Evolutionary conservation across 495 filamentous ascomycete genomes (phyloP), one percentile per base, ranked within the genome.

Genomic region (Aspergillus carlsbadensis): DNA sequence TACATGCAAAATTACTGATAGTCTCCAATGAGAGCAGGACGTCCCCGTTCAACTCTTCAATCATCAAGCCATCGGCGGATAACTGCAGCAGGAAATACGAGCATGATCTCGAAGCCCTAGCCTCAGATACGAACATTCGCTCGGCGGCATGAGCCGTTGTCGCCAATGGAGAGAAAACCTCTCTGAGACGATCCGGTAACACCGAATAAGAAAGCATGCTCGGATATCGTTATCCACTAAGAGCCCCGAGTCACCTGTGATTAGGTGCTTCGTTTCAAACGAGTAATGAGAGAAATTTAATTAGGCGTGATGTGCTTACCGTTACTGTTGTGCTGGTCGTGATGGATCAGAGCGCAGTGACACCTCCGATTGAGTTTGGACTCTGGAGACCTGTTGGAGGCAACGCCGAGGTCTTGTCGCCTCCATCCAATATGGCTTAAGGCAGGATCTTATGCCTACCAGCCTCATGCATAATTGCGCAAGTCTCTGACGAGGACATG

Each of bases 21-120:
- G 20, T 35, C 45, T 36, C 39, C 20, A 29, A 54, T 36, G 15
- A 45, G 33, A 33, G 13, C 2, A 29, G 15, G 26, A 45, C 29
- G 33, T 21, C 22, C 13, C 13, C 17, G 17, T 47, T 33, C 13
- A 36, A 15, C 5, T 31, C 48, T 36, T 46, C 20, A 11, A 37
- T 45, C 37, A n/a, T n/a, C 10, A 52, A 24, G 15, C 40, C 31
- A 41, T 21, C 20, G 20, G 29, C 61, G 61, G 61, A 54, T 61
- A 60, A 37, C 40, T 49, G 59, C 65, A 64, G 59, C 54, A 21
- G 20, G 46, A 34, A 22, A 57, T 58, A 59, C 48, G 57, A 59
- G 56, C 21, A 53, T 52, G 61, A 64, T 59, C 39, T 61, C 56
- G 51, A 26, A 26, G 39, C 52, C 24, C 37, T 29, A 26, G 10